Percentiles rank a stretch among this genome's conserved stretches.
phyloP scores from a whole-genome alignment of 768 basidiomycete species.

The Lyophyllum atratum region DNA sequence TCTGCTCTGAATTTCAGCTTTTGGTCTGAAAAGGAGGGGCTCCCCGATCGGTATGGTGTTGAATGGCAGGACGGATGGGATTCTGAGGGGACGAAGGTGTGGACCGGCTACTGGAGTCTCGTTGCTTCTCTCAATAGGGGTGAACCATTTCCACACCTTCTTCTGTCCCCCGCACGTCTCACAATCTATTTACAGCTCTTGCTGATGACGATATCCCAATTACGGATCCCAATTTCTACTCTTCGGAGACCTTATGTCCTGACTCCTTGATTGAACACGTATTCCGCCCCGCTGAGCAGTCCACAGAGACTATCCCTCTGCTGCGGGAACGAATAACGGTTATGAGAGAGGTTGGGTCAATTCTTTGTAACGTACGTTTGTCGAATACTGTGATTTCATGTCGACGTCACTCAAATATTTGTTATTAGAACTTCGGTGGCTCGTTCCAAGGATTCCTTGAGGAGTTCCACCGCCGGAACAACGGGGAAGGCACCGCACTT shows the following conservation, averaged over 20 bases:
- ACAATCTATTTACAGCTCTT: slow-evolving; percentile 50
- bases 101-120: slow-evolving; percentile 88
- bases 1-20: slow-evolving; percentile 87
- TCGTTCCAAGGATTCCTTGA: slow-evolving; percentile 70
- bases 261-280: slow-evolving; percentile 68
- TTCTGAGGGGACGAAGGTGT: slow-evolving; percentile 47
- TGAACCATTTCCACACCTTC: slow-evolving; percentile 24
- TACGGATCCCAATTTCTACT: slow-evolving; percentile 78
- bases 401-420: neutral
- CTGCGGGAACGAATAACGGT: slow-evolving; percentile 70
- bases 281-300: slow-evolving; percentile 62
- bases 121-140: slow-evolving; percentile 85
- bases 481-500: slow-evolving; percentile 64
- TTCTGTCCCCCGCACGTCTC: slow-evolving; percentile 3
- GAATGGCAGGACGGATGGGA: slow-evolving; percentile 76
- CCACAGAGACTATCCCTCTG: slow-evolving; percentile 68
- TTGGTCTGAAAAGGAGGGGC: slow-evolving; percentile 76
- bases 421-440: slow-evolving; percentile 60
- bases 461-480: slow-evolving; percentile 54
- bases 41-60: slow-evolving; percentile 68
- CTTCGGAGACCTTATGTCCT: slow-evolving; percentile 68
- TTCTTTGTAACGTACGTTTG: slow-evolving; percentile 66
- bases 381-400: neutral
- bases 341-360: slow-evolving; percentile 76
- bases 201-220: slow-evolving; percentile 74